Evolutionary conservation across 2,329 filamentous ascomycete genomes (phyloP).

Genomic region (Alternaria novae-zelandiae): DNA sequence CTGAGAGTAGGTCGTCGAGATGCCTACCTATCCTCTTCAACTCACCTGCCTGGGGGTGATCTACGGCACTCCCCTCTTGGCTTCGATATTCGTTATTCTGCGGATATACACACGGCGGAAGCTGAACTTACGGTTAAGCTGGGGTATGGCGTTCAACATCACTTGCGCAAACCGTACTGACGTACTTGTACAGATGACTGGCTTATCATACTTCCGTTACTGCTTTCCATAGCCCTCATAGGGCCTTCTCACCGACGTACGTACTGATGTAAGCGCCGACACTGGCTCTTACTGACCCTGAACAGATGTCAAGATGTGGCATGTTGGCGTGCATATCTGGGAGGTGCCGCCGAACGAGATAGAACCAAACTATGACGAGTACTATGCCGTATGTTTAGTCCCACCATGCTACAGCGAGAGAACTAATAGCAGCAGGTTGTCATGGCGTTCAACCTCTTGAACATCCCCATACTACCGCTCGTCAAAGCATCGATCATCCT

Average conservation of each 20-base stretch:
- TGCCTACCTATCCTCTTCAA: conserved; percentile 49
- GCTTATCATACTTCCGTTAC: conserved; percentile 44
- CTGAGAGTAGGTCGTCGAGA: conserved; percentile 35
- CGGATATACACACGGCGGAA: conserved; percentile 48
- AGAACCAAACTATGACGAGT: conserved; percentile 47
- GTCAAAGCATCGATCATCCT: conserved; percentile 51
- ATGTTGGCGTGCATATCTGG: conserved; percentile 47
- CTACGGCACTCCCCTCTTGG: conserved; percentile 41
- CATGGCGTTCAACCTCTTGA: conserved; percentile 49
- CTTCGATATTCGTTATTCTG: conserved; percentile 43
- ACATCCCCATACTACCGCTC: conserved; percentile 50
- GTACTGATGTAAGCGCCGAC: conserved; percentile 15
- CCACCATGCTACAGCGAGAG: not conserved
- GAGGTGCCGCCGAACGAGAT: conserved; percentile 42
- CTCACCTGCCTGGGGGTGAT: conserved; percentile 48
- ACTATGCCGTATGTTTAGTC: conserved; percentile 35
- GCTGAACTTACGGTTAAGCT: conserved; percentile 44
- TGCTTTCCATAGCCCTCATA: conserved; percentile 47
- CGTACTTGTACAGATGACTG: conserved; percentile 43
- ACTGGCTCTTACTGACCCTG: conserved; percentile 1
- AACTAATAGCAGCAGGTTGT: conserved; percentile 28
- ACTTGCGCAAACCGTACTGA: conserved; percentile 23
- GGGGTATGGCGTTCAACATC: conserved; percentile 34
- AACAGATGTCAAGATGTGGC: conserved; percentile 48
- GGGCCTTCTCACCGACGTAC: conserved; percentile 45